Evolutionary conservation across 2,329 filamentous ascomycete species (phyloP), one percentile per base, ranked within the genome.

Genomic region (Ustulina deusta): DNA sequence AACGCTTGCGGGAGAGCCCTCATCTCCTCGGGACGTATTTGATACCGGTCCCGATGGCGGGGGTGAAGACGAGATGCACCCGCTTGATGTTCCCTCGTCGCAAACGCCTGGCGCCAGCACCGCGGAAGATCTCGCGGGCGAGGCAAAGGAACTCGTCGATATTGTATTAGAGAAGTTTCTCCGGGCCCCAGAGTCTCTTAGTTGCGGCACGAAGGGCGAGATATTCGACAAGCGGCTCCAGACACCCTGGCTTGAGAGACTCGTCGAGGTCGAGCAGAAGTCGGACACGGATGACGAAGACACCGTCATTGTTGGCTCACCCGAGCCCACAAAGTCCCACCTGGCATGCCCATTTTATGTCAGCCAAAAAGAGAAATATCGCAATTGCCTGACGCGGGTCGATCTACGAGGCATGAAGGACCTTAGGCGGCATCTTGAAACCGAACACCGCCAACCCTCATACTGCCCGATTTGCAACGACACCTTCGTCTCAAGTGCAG

Each of bases 391-490:
- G 46, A 69, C 63, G 4, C 54, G 57, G 10, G 27, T 7, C 42
- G 56, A 60, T 13, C 25, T 72, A 1, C 44, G 56, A 27, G 65
- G 60, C 0, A 69, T 74, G n/a, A 32, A 20, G 29, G 61, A 67
- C 22, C 60, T 74, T 40, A 71, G 71, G 36, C 54, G 49, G 9
- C 73, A 74, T 25, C 61, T 74, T 15, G 68, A 59, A 54, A 49
- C 60, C n/a, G 22, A 46, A 3, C 73, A 73, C 38, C 64, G 22
- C 4, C 63, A 71, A 46, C 70, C 68, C 1, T 54, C 62, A 3
- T 73, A 74, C 32, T 74, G 73, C 20, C 70, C 70, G 29, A 65
- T 27, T 6, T 74, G 71, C 48, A 10, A 34, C 7, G 51, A 58
- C 17, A 66, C 51, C 2, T 71, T 71, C 29, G 17, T 25, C n/a